Base-by-base conservation (phyloP, 2,329 filamentous ascomycete species). In the Fusarium torulosum region DNA sequence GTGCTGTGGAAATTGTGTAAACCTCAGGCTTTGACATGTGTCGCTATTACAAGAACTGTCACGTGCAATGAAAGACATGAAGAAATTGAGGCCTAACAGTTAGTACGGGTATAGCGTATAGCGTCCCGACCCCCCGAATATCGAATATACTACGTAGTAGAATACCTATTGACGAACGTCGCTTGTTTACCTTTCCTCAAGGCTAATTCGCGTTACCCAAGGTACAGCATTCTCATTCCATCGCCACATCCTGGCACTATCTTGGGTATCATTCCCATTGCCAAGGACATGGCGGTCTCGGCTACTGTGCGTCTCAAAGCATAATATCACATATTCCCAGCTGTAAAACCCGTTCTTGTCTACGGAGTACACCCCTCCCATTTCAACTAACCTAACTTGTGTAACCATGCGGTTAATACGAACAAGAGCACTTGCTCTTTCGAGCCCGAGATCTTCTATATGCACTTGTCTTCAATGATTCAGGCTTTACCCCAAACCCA, bases 221-320 rank as follows among this genome's bases (percentile, higher is more conserved):
- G 49, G 35, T 42, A 41, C 35, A 37, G 8, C 35, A 37, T 37
- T 42, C 35, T 51, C 64, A 67, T 67, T 67, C 64, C 65, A 62
- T 51, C 20, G n/a, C 15, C 20, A 44, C 31, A 29, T 60, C 65
- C 53, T 61, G 50, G 64, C 55, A 55, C 10, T 33, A 31, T 21
- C 23, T 38, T 21, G 45, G 49, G 29, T 27, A 56, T 35, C 38
- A 61, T 61, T 35, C 15, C 17, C n/a, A 59, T 19, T 35, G 41
- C 45, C 59, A 64, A 64, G 46, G 21, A 38, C 23, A 59, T 50
- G 37, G 42, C 47, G 25, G 31, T 59, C 52, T 64, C 53, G 38
- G 35, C 52, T 45, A 42, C 17, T 35, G 45, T 55, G 23, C 37
- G 19, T 51, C 20, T n/a, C 17, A 31, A 55, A 55, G 33, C 31